These are phyloP conservation scores for Coelastrella sp. DNA, from an alignment of 139 green algal genomes.

Conservation along the genomic window DNA sequence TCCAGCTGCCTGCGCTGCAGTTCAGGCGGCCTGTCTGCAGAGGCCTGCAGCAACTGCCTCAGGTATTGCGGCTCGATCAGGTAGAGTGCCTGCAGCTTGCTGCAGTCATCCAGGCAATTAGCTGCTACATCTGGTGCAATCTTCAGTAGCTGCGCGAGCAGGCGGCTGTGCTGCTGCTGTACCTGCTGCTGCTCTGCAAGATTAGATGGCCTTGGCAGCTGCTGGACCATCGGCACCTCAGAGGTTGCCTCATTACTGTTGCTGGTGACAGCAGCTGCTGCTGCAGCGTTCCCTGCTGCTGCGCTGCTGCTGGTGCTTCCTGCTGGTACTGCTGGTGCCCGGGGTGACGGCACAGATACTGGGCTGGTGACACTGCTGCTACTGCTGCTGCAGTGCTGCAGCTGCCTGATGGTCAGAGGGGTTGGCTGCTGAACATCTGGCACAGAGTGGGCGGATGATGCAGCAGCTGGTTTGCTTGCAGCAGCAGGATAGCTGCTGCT, in stretches of 20 bases:
- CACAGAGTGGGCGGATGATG: background rate
- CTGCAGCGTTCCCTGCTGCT: background rate
- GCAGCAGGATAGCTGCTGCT: background rate
- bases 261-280: background rate
- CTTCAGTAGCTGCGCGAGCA: constrained; percentile 22
- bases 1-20: constrained; percentile 7
- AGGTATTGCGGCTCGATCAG: constrained; percentile 12
- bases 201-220: background rate
- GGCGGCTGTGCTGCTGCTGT: constrained; percentile 39
- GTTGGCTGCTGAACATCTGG: constrained; percentile 3
- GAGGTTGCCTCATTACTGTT: background rate
- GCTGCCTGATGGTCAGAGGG: background rate
- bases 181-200: constrained; percentile 25
- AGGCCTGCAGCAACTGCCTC: constrained; percentile 1
- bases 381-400: constrained; percentile 19
- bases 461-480: background rate
- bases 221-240: constrained; percentile 18
- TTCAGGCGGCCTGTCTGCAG: background rate
- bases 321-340: background rate
- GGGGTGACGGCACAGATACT: background rate
- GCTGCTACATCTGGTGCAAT: constrained; percentile 28
- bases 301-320: background rate
- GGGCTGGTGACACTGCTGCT: constrained; percentile 19
- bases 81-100: constrained; percentile 30
- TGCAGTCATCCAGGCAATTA: constrained; percentile 12